Conservation (phyloP, 331 rosid genomes). For the Erythrophleum ivorense region DNA sequence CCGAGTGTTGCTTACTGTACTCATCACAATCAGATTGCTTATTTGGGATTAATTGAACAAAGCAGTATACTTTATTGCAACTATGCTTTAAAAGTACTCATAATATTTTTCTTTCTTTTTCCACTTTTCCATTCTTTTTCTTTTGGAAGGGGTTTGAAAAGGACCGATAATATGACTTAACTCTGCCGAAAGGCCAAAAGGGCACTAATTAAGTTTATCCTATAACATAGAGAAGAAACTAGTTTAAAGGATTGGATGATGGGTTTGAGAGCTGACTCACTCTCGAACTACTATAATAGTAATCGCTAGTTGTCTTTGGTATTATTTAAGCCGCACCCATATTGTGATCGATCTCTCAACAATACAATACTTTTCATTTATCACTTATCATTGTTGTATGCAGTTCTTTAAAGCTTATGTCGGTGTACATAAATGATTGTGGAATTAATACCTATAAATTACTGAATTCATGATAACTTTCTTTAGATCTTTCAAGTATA, state of each 20-base stretch:
- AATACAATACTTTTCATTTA: slow-evolving; percentile 20
- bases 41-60: slow-evolving; percentile 25
- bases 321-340: slow-evolving; percentile 25
- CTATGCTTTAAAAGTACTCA: background rate
- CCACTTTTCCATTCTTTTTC: slow-evolving; percentile 18
- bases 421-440: slow-evolving; percentile 31
- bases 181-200: slow-evolving; percentile 58
- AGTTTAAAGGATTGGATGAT: slow-evolving; percentile 26
- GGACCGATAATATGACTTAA: slow-evolving; percentile 18
- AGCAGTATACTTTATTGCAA: slow-evolving; percentile 20
- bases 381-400: background rate
- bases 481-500: slow-evolving; percentile 35
- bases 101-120: slow-evolving; percentile 9
- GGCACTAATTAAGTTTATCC: slow-evolving; percentile 26
- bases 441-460: slow-evolving; percentile 20
- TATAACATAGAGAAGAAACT: background rate
- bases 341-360: slow-evolving; percentile 27
- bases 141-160: slow-evolving; percentile 2
- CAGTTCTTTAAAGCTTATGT: slow-evolving; percentile 36
- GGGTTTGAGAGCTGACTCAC: slow-evolving; percentile 44
- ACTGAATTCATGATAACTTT: slow-evolving; percentile 30
- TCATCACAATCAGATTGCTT: slow-evolving; percentile 7
- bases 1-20: background rate
- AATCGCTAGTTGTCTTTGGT: slow-evolving; percentile 31
- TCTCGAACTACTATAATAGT: slow-evolving; percentile 4